Evolutionary conservation across 768 basidiomycete genomes (phyloP), one percentile per base, ranked within the genome.

Genomic region (Flagelloscypha sp.): DNA sequence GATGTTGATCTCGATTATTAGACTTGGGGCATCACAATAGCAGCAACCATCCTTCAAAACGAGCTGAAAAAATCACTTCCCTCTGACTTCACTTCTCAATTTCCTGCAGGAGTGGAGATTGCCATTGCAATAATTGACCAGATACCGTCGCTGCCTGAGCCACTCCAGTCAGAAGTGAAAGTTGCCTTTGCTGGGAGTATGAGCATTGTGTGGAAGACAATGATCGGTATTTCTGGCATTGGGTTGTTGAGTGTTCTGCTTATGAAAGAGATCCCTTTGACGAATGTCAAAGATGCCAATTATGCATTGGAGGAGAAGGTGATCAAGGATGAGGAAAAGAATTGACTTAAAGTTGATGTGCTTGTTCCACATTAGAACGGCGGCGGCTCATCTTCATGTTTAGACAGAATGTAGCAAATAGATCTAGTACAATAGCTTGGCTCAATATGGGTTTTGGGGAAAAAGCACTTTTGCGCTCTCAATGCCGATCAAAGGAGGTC

Each of bases 101-200:
- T 68, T 41, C 55, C 61, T 0, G 38, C 48, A 15, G 65, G 62
- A 9, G 52, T 56, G 16, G 58, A 68, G 25, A 52, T 74, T 34
- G 54, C 65, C 7, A 74, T 67, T 42, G 55, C 66, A 1, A 55
- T 64, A 22, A 73, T 76, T 28, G 71, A 71, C 0, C 37, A 48
- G 13, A 59, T 74, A 15, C 31, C 42, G 3, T 17, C n/a, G 0
- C 59, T 77, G 6, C 43, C 49, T 1, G 53, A 63, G 16, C 47
- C 60, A 2, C 39, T 64, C 9, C 36, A 43, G 24, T 36, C 30
- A 0, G 44, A 64, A 38, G 65, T 73, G 1, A 57, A 59, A 11
- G 54, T 33, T 4, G 69, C 68, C 13, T 73, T 72, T 39, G 57
- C 63, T 0, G 50, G 44, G 1, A 61, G 62, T 32, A 45, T 74